Evolutionary conservation across 345 rosid species (phyloP), one percentile per base, ranked within the genome.

Genomic region (Gossypium bickii): DNA sequence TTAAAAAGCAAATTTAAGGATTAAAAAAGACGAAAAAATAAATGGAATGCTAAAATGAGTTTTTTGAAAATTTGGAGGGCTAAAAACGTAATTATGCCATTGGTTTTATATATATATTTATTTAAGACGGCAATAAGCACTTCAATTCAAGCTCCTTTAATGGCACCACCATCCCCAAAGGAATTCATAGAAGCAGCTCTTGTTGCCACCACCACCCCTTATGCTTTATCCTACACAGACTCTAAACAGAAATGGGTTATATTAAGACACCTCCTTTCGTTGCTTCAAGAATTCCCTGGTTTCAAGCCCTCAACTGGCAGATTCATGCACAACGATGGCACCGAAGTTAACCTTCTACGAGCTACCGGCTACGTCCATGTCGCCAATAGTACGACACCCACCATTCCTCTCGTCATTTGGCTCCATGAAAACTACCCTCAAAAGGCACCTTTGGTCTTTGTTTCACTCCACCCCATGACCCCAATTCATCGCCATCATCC

Each of bases 111-210:
- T 27, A 27, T 29, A 34, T 34, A 34, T 20, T 52, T 17, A 52
- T 25, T 17, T 29, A 70, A 17, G 47, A 70, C 2, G 25, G 59
- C 44, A 48, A 16, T 25, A 16, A 69, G 15, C 70, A 47, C 17
- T n/a, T 12, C 3, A 8, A 22, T 44, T 29, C 38, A 67, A 17
- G 22, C 20, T 44, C 20, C 2, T 7, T 45, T 22, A 45, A 88
- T 88, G 92, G 88, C 88, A n/a, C 53, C 77, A 17, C 18, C 85
- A 17, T 81, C 85, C 77, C 62, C 79, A 12, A 74, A 71, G 74
- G 75, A 84, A 69, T 87, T 88, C 91, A 84, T 93, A 17, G 91
- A 93, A 6, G 82, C 86, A 2, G 89, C 97, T 12, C 89, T 91
- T 55, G 71, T 74, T 13, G 80, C 82, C 62, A 64, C 81, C 62